Percentiles rank a stretch among this genome's conserved stretches.
Evolutionary conservation across 208 protist species (phyloP).

Genomic region (Leptomonas seymouri): DNA sequence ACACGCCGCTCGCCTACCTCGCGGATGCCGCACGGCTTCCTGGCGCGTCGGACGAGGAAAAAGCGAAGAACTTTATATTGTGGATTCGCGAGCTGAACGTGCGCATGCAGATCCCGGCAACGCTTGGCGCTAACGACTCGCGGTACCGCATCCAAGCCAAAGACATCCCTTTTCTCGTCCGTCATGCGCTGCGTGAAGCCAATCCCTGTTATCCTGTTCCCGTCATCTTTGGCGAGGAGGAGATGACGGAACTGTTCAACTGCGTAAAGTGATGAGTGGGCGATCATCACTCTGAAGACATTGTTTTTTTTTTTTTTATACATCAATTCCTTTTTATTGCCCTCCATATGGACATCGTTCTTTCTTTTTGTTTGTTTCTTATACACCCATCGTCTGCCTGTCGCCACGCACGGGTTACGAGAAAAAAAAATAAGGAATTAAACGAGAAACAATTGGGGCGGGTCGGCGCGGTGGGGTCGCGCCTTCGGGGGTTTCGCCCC

Average conservation of each 20-base stretch:
- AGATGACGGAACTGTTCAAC: conserved; percentile 44
- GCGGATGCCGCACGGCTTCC: conserved; percentile 34
- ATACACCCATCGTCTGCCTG: neutral
- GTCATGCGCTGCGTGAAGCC: conserved; percentile 45
- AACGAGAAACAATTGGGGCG: conserved; percentile 1
- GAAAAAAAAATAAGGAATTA: conserved; percentile 15
- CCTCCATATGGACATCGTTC: too few relatives aligned
- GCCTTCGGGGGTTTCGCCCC: too few relatives aligned
- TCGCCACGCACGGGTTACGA: neutral
- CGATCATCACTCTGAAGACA: neutral
- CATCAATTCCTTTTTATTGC: too few relatives aligned
- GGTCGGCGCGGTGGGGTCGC: too few relatives aligned
- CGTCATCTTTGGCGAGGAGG: conserved; percentile 53
- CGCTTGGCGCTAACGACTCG: conserved; percentile 31
- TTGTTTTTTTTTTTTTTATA: neutral
- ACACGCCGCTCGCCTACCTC: conserved; percentile 43
- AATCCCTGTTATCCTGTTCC: conserved; percentile 74
- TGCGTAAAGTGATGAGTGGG: conserved; percentile 23
- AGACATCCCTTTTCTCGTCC: conserved; percentile 48
- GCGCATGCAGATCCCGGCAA: conserved; percentile 46
- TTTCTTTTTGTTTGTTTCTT: conserved; percentile 9
- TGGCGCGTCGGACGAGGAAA: conserved; percentile 38
- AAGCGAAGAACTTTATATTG: conserved; percentile 49
- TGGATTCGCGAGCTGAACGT: conserved; percentile 52
- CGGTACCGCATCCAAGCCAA: conserved; percentile 38